Evolutionary conservation across 1,284 basidiomycete species (phyloP).

Genomic region (Mycena sp.): DNA sequence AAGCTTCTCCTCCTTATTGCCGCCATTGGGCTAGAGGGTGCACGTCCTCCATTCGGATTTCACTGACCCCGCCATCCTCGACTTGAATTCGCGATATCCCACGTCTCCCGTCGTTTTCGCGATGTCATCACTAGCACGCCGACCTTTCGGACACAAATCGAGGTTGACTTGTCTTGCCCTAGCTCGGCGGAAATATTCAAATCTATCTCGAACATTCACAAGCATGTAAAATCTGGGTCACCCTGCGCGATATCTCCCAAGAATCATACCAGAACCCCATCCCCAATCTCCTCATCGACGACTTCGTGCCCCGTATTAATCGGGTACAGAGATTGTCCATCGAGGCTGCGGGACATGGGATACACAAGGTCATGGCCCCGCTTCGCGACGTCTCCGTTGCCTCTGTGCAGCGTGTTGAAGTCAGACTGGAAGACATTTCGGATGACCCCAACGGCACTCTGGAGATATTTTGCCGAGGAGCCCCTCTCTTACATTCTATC

Average conservation of each 20-base stretch:
- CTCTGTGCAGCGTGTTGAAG: background rate
- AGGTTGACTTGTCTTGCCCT: background rate
- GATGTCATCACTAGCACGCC: background rate
- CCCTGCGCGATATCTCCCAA: background rate
- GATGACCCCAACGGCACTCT: background rate
- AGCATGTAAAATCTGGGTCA: background rate
- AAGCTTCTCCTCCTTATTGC: slow-evolving; percentile 7
- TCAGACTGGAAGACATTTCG: background rate
- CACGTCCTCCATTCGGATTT: background rate
- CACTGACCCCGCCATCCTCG: background rate
- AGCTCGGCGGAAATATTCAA: slow-evolving; percentile 7
- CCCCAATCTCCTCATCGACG: background rate
- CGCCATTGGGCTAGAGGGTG: background rate
- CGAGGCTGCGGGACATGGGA: background rate
- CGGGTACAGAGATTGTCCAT: background rate
- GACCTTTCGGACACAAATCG: background rate
- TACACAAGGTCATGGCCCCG: background rate
- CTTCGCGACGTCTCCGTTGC: background rate
- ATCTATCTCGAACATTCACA: slow-evolving; percentile 10
- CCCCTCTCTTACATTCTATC: background rate
- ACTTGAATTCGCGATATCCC: slow-evolving; percentile 9
- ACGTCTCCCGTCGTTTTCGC: slow-evolving; percentile 11
- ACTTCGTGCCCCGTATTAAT: background rate
- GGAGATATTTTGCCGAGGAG: background rate
- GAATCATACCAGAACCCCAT: background rate